Percentiles rank a stretch among this genome's conserved stretches.
phyloP scores from a whole-genome alignment of 768 basidiomycete species.

The Amanita exitialis region DNA sequence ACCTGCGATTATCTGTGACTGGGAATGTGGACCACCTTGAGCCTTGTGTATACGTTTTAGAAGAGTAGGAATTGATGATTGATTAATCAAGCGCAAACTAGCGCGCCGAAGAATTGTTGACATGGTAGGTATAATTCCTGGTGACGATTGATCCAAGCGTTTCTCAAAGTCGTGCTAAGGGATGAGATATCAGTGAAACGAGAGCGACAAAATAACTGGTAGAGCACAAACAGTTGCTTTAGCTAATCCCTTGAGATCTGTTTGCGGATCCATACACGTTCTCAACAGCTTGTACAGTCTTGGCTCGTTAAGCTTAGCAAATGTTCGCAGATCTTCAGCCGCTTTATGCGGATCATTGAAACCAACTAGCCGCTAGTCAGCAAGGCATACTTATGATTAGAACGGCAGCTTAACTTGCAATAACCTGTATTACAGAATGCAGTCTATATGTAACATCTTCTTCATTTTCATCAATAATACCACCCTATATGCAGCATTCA shows the following conservation, averaged over 20 bases:
- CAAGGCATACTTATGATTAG: neutral
- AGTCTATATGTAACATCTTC: conserved; percentile 48
- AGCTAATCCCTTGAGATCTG: conserved; percentile 69
- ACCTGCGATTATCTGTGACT: conserved; percentile 25
- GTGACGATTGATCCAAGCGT: conserved; percentile 61
- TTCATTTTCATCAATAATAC: conserved; percentile 80
- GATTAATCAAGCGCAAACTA: conserved; percentile 68
- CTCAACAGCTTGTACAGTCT: conserved; percentile 80
- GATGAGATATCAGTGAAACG: neutral
- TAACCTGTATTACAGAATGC: conserved; percentile 38
- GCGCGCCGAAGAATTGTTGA: conserved; percentile 57
- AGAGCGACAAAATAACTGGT: neutral
- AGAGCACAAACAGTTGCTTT: conserved; percentile 56
- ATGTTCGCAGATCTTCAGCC: conserved; percentile 65
- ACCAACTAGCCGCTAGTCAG: conserved; percentile 22
- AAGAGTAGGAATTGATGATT: conserved; percentile 76
- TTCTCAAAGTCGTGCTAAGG: conserved; percentile 67
- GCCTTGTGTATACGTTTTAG: conserved; percentile 56
- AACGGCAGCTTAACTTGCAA: conserved; percentile 42
- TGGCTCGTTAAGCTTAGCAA: conserved; percentile 81
- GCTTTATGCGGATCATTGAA: conserved; percentile 69
- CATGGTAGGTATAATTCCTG: conserved; percentile 60
- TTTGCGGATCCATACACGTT: conserved; percentile 74
- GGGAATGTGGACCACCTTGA: conserved; percentile 25
- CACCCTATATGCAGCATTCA: conserved; percentile 45